phyloP scores from a whole-genome alignment of 805 yeast species.

The Maudiozyma saulgeensis region DNA sequence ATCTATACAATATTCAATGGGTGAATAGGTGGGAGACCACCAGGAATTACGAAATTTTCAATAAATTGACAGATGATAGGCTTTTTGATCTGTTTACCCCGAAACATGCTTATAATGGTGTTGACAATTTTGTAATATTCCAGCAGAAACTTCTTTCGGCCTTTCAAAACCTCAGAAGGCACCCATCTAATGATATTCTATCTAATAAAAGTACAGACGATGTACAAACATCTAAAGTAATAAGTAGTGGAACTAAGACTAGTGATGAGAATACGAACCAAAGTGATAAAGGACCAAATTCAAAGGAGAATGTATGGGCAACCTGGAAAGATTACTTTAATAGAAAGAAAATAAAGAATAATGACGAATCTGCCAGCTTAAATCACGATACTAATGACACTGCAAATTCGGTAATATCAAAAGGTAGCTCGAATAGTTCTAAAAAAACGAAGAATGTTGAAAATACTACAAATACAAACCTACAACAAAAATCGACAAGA shows the following conservation, averaged over 20 bases:
- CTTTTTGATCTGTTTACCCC: conserved; percentile 54
- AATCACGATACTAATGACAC: background rate
- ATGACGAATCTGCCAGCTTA: conserved; percentile 3
- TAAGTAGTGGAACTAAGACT: background rate
- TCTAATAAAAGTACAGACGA: background rate
- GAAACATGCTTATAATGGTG: conserved; percentile 28
- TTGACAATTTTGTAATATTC: conserved; percentile 20
- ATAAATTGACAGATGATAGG: conserved; percentile 54
- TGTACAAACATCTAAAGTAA: background rate
- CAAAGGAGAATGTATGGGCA: conserved; percentile 15
- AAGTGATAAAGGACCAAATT: background rate
- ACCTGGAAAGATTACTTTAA: conserved; percentile 24
- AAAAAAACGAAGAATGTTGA: background rate
- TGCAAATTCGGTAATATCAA: background rate
- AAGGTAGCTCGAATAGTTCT: background rate
- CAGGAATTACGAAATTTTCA: conserved; percentile 45
- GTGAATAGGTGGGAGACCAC: conserved; percentile 46
- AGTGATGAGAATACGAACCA: background rate
- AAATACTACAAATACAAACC: conserved; percentile 8
- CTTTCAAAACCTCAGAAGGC: conserved; percentile 24
- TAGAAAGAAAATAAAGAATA: conserved; percentile 13
- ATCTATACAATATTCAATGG: conserved; percentile 38
- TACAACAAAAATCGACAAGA: conserved; percentile 7
- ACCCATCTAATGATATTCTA: conserved; percentile 4
- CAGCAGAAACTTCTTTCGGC: conserved; percentile 27